These are phyloP conservation scores for Dactylellina drechsleri DNA, from an alignment of 2,329 filamentous ascomycete species.

Conservation along the genomic window DNA sequence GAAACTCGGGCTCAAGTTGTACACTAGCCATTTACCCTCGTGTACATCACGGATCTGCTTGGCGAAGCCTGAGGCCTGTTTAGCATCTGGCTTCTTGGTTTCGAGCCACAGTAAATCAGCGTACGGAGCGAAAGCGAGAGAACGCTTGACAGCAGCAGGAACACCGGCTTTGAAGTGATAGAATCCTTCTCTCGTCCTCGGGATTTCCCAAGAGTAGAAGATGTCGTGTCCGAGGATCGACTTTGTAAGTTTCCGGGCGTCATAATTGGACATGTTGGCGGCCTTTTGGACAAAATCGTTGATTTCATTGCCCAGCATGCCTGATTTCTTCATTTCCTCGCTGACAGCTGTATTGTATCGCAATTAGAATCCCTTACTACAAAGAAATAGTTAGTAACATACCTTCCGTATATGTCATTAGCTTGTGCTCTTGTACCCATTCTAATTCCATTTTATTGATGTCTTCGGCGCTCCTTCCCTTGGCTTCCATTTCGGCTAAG, in stretches of 20 bases:
- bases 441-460: constrained; percentile 85
- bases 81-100: constrained; percentile 86
- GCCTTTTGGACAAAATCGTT: constrained; percentile 70
- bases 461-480: constrained; percentile 79
- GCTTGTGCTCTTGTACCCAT: constrained; percentile 86
- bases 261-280: constrained; percentile 63
- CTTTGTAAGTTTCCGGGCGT: constrained; percentile 76
- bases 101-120: constrained; percentile 98
- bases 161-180: constrained; percentile 91
- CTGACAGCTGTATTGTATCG: constrained; percentile 70
- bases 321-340: constrained; percentile 75
- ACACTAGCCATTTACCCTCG: constrained; percentile 89
- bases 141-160: constrained; percentile 87
- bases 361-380: background rate
- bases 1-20: constrained; percentile 96
- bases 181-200: constrained; percentile 90
- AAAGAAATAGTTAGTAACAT: constrained; percentile 23
- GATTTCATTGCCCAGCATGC: constrained; percentile 72
- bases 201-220: constrained; percentile 89
- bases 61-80: constrained; percentile 79
- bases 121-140: constrained; percentile 88
- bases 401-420: constrained; percentile 90
- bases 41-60: constrained; percentile 72
- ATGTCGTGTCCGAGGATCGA: constrained; percentile 63
- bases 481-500: constrained; percentile 86